phyloP scores from a whole-genome alignment of 495 filamentous ascomycete genomes.

The Penicillium alfredii region DNA sequence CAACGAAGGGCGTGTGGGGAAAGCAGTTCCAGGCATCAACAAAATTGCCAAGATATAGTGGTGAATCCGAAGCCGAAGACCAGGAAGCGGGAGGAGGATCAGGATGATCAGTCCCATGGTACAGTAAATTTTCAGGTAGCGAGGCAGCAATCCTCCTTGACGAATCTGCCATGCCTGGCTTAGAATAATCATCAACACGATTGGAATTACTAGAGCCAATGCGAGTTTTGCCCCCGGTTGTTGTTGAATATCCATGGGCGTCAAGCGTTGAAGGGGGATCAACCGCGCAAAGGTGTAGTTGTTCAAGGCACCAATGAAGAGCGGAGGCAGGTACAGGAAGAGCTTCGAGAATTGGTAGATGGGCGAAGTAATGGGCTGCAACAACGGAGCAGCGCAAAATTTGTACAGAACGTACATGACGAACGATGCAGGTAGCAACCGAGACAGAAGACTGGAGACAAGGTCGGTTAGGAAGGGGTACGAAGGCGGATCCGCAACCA shows the following conservation, averaged over 20 bases:
- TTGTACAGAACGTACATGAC: conserved; percentile 68
- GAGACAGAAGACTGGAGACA: conserved; percentile 63
- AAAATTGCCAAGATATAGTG: conserved; percentile 89
- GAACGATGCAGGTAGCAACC: conserved; percentile 72
- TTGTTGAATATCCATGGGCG: conserved; percentile 64
- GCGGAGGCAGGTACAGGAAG: conserved; percentile 64
- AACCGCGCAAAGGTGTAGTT: conserved; percentile 76
- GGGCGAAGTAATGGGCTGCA: conserved; percentile 52
- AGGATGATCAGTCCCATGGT: conserved; percentile 52
- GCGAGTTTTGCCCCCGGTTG: conserved; percentile 73
- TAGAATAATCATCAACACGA: conserved; percentile 53
- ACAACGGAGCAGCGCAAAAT: conserved; percentile 52
- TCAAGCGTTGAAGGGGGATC: conserved; percentile 77
- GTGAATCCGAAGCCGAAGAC: conserved; percentile 85
- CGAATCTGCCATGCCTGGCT: conserved; percentile 71
- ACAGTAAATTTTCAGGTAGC: conserved; percentile 68
- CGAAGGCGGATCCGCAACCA: conserved; percentile 70
- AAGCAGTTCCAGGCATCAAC: conserved; percentile 74
- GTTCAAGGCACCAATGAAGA: conserved; percentile 73
- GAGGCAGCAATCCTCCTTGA: conserved; percentile 61
- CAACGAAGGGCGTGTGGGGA: conserved; percentile 73
- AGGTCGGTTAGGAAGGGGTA: conserved; percentile 50
- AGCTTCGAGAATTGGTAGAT: conserved; percentile 62
- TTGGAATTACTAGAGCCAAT: conserved; percentile 58
- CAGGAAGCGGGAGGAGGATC: conserved; percentile 64